Evolutionary conservation across 1,284 basidiomycete species (phyloP).

Genomic region (Pterulicium gracile): DNA sequence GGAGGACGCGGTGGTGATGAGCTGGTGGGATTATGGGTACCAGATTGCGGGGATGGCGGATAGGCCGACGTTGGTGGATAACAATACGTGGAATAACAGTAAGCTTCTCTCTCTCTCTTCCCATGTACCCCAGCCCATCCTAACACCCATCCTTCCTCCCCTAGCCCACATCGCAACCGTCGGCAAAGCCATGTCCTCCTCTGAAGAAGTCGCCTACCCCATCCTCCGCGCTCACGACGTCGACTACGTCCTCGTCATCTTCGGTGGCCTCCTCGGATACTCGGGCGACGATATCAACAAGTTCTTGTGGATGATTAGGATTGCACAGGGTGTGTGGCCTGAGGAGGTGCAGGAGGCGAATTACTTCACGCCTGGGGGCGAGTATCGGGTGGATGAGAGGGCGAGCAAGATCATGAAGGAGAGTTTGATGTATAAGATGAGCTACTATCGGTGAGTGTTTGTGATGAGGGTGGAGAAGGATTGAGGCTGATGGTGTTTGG

Average conservation of each 20-base stretch:
- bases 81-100: slow-evolving; percentile 99
- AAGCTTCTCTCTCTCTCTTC: slow-evolving; percentile 20
- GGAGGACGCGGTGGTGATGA: slow-evolving; percentile 90
- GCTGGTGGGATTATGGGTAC: slow-evolving; percentile 99
- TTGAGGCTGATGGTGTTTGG: not conserved
- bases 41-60: slow-evolving; percentile 99
- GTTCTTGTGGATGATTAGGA: slow-evolving; percentile 98
- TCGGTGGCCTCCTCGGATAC: slow-evolving; percentile 94
- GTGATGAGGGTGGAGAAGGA: slow-evolving; percentile 3
- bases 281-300: slow-evolving; percentile 99
- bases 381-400: slow-evolving; percentile 87
- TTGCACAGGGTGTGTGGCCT: slow-evolving; percentile 97
- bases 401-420: slow-evolving; percentile 91
- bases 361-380: slow-evolving; percentile 91
- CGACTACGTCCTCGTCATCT: slow-evolving; percentile 96
- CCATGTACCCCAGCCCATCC: slow-evolving; percentile 8
- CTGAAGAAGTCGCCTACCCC: slow-evolving; percentile 93
- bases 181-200: slow-evolving; percentile 93
- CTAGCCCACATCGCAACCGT: slow-evolving; percentile 91
- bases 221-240: slow-evolving; percentile 97
- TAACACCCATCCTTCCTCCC: slow-evolving; percentile 8
- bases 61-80: slow-evolving; percentile 94
- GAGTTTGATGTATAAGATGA: slow-evolving; percentile 98
- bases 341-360: slow-evolving; percentile 93
- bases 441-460: slow-evolving; percentile 82